Conservation (phyloP, 2,329 filamentous ascomycete genomes). For the Clonostachys solani region DNA sequence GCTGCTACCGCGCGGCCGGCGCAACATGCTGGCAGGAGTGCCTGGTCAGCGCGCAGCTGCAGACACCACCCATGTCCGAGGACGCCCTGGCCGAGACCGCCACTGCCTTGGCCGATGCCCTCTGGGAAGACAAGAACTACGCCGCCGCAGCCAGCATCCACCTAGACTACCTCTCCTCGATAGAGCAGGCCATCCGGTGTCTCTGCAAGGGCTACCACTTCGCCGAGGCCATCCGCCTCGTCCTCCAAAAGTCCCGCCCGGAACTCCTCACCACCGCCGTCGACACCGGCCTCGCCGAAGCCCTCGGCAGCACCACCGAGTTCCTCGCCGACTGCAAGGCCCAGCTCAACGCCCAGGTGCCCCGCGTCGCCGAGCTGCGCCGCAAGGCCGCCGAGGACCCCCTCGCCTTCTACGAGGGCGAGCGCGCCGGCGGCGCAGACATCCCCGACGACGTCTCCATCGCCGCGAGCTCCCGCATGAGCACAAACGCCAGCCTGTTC, state of each 20-base stretch:
- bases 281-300: constrained; percentile 76
- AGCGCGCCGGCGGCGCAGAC: constrained; percentile 58
- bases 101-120: constrained; percentile 69
- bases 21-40: constrained; percentile 82
- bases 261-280: constrained; percentile 65
- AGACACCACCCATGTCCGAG: constrained; percentile 53
- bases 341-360: constrained; percentile 80
- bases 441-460: constrained; percentile 91
- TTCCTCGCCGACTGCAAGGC: constrained; percentile 88
- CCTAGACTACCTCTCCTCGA: constrained; percentile 72
- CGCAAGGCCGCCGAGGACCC: constrained; percentile 80
- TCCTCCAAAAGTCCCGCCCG: constrained; percentile 54
- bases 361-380: constrained; percentile 78
- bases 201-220: constrained; percentile 88
- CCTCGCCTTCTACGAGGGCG: constrained; percentile 82
- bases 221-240: constrained; percentile 79
- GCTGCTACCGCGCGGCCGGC: constrained; percentile 79
- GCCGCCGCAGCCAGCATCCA: constrained; percentile 74
- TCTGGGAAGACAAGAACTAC: constrained; percentile 83
- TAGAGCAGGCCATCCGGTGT: constrained; percentile 65
- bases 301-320: constrained; percentile 79
- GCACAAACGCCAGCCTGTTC: constrained; percentile 84
- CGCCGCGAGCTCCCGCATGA: constrained; percentile 74
- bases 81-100: constrained; percentile 65
- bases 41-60: constrained; percentile 71